Evolutionary conservation across 257 asterid species (phyloP), one percentile per base, ranked within the genome.

Genomic region (Jasminum sambac): DNA sequence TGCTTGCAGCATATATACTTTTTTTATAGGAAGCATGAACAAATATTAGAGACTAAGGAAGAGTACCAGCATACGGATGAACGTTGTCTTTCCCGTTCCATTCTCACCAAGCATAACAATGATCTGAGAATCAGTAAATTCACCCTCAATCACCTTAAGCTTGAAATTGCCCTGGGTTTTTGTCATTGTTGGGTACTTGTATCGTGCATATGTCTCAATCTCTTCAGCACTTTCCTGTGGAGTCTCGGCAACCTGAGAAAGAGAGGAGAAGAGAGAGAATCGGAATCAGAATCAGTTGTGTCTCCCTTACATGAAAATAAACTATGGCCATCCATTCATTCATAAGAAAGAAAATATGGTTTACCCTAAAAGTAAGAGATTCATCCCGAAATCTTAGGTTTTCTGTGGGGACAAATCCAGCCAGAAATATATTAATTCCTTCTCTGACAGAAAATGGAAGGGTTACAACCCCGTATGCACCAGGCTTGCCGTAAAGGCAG

Each of bases 81-180:
- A 95, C 72, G 99, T 95, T 0, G 99, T 95, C 84, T 95, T 95
- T 63, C 99, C 99, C 16, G 98, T 95, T 58, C 99, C 99, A 74
- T 95, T 95, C 84, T 95, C 99, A 69, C 99, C 99, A 62, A 95
- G 98, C 99, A 95, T 95, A 75, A 95, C 99, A 80, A 95, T 64
- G n/a, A 95, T 95, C 79, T 95, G 99, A 26, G 99, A 95, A 76
- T 95, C 99, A 21, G 99, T 91, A 79, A 95, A 95, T 83, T 95
- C 99, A 46, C 99, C 99, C 89, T 95, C 97, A 66, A 80, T 12
- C 26, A 89, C 99, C 87, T 89, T 91, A 64, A 94, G 97, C 74
- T 55, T 87, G 86, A 94, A 94, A 82, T 89, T 88, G 3, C 99
- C 99, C 80, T 88, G 98, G n/a, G 98, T 91, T 78, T 91, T 91